Evolutionary conservation across 352 stramenopile species (phyloP).

Genomic region (Phytophthora citricola): DNA sequence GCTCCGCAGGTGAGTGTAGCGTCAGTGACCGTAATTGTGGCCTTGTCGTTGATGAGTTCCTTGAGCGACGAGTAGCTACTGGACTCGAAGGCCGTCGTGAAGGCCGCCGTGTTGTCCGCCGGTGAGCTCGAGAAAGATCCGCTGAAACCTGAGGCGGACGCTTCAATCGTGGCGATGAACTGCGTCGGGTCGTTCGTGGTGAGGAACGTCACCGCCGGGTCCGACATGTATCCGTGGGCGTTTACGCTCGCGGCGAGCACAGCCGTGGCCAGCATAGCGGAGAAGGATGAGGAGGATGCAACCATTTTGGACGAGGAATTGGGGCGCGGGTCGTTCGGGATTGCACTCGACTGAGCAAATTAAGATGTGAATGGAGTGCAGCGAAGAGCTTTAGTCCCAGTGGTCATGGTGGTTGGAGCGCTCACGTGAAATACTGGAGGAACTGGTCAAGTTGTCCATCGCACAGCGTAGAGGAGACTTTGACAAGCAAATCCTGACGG

Average conservation of each 20-base stretch:
- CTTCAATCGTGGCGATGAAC: slow-evolving; percentile 41
- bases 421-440: not conserved
- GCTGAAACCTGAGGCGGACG: slow-evolving; percentile 29
- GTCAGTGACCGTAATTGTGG: slow-evolving; percentile 26
- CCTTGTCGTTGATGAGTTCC: slow-evolving; percentile 34
- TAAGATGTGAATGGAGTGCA: slow-evolving; percentile 32
- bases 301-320: slow-evolving; percentile 23
- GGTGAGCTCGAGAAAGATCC: slow-evolving; percentile 29
- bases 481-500: slow-evolving; percentile 24
- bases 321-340: not conserved
- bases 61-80: slow-evolving; percentile 38
- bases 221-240: slow-evolving; percentile 34
- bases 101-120: slow-evolving; percentile 31
- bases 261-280: slow-evolving; percentile 22
- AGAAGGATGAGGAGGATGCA: slow-evolving; percentile 22
- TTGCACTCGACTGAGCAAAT: slow-evolving; percentile 28
- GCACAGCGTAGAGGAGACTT: slow-evolving; percentile 15
- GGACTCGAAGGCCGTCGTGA: slow-evolving; percentile 31
- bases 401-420: not conserved
- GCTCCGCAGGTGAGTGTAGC: slow-evolving; percentile 35
- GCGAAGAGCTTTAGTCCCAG: slow-evolving; percentile 11
- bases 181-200: slow-evolving; percentile 30
- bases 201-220: slow-evolving; percentile 33
- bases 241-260: slow-evolving; percentile 13
- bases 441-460: not conserved